A percentile compares a stretch with the other conserved stretches of the same genome.
Evolutionary conservation across 768 basidiomycete species (phyloP).

Genomic region (Podaxis carcinomalis): DNA sequence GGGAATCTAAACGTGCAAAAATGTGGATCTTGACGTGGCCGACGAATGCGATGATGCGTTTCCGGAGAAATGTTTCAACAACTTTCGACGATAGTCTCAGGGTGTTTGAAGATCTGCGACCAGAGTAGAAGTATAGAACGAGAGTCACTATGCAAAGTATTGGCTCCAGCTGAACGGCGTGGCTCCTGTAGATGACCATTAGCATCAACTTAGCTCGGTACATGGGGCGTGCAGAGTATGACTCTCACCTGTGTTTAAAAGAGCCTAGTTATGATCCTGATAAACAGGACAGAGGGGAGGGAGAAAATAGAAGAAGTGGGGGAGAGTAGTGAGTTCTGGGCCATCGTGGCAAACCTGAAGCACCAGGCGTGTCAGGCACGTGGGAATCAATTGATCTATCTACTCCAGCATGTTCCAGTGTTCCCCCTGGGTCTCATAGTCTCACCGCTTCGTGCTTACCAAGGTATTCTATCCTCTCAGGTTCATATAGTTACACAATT

Average conservation of each 20-base stretch:
- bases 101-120: neutral
- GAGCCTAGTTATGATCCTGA: neutral
- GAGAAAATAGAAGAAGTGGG: neutral
- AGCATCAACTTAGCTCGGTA: neutral
- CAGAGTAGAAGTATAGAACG: neutral
- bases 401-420: neutral
- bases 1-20: neutral
- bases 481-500: no score
- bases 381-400: neutral
- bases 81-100: neutral
- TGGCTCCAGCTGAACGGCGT: neutral
- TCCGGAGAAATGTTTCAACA: neutral
- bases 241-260: neutral
- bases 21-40: slow-evolving; percentile 6
- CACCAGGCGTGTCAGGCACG: neutral
- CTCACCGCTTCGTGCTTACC: no score
- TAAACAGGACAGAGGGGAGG: neutral
- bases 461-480: no score
- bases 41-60: neutral
- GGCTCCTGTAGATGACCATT: neutral
- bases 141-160: neutral
- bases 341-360: slow-evolving; percentile 6
- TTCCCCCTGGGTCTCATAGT: no score
- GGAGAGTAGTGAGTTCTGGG: neutral
- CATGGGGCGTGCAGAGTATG: neutral